A percentile compares a stretch with the other conserved stretches of the same genome.
phyloP scores from a whole-genome alignment of 352 stramenopile genomes.

The Globisporangium canariense region DNA sequence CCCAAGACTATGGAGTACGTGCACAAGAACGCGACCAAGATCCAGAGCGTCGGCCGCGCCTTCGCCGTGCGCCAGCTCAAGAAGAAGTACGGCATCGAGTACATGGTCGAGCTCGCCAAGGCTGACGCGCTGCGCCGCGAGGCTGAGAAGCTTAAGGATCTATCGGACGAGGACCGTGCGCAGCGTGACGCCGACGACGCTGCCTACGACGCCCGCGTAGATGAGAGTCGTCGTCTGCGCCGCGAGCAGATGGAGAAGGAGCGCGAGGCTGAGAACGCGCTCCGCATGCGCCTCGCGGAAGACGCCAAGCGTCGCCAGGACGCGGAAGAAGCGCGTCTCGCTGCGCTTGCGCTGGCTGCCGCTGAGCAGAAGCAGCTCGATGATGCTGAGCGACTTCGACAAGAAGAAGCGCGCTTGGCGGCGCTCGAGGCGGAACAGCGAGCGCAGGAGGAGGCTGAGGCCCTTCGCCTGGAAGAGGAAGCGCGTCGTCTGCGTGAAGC shows the following conservation, averaged over 20 bases:
- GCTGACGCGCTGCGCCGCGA: constrained; percentile 64
- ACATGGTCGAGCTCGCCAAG: constrained; percentile 71
- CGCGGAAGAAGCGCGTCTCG: constrained; percentile 14
- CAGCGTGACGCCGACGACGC: constrained; percentile 42
- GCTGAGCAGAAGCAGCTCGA: constrained; percentile 10
- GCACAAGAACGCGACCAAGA: constrained; percentile 87
- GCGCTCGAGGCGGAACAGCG: constrained; percentile 7
- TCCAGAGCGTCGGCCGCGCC: constrained; percentile 73
- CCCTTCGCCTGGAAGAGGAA: constrained; percentile 1
- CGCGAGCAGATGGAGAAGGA: constrained; percentile 76
- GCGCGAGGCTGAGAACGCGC: constrained; percentile 43
- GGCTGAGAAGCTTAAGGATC: constrained; percentile 56
- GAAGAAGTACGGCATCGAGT: constrained; percentile 76
- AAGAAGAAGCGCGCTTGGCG: constrained; percentile 16
- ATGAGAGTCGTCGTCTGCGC: constrained; percentile 74
- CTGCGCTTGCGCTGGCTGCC: constrained; percentile 9
- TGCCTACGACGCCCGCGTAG: constrained; percentile 75
- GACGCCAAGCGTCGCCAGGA: constrained; percentile 22
- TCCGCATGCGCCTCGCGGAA: constrained; percentile 48
- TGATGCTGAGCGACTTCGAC: constrained; percentile 13
- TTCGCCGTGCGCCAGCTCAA: constrained; percentile 75
- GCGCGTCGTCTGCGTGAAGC: constrained; percentile 6
- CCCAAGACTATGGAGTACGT: constrained; percentile 89
- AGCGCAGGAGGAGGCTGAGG: constrained; percentile 5
- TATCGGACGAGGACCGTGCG: constrained; percentile 56